Conservation (phyloP, 805 yeast species). For the Monosporozyma servazzii region DNA sequence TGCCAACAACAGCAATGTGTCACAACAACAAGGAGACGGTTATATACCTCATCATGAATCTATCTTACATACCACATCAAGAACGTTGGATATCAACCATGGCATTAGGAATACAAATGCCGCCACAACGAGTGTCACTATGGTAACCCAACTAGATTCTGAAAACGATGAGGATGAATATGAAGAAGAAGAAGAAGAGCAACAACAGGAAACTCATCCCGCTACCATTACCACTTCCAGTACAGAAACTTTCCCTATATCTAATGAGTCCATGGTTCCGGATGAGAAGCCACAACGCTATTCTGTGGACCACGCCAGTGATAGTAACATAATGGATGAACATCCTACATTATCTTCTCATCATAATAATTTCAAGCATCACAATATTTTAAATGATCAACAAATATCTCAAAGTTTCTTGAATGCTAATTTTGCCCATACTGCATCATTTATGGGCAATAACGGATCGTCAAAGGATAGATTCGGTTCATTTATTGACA, state of each 20-base stretch:
- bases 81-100: conserved; percentile 12
- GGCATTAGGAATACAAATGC: conserved; percentile 6
- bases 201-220: too few species aligned
- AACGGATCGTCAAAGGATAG: conserved; percentile 15
- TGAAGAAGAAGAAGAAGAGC: not conserved
- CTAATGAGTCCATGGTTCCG: not conserved
- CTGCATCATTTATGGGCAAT: conserved; percentile 24
- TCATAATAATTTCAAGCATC: not conserved
- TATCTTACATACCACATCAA: conserved; percentile 10
- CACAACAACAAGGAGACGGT: not conserved
- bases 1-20: conserved; percentile 1
- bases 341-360: not conserved
- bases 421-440: conserved; percentile 30
- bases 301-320: not conserved
- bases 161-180: conserved; percentile 13
- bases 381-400: not conserved
- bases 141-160: conserved; percentile 24
- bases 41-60: conserved; percentile 2
- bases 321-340: not conserved
- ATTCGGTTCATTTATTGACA: conserved; percentile 20
- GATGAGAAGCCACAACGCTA: not conserved
- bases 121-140: conserved; percentile 23
- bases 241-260: conserved; percentile 1
- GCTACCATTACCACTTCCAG: conserved; percentile 9
- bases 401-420: conserved; percentile 21